phyloP scores from a whole-genome alignment of 345 rosid genomes.

The Eucalyptus erythrocorys region DNA sequence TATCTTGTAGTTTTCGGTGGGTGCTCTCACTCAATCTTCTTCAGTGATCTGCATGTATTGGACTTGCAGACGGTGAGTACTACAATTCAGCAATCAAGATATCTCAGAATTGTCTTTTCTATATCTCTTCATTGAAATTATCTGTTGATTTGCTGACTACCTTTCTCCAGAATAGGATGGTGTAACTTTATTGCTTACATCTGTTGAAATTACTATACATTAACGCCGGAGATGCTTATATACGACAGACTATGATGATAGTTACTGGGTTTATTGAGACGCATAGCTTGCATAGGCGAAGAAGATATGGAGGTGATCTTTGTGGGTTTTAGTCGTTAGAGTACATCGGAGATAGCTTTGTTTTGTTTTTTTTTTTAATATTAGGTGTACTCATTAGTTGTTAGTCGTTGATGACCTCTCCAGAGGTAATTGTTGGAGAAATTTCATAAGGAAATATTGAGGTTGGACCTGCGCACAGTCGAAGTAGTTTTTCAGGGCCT shows the following conservation, averaged over 20 bases:
- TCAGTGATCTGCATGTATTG: slow-evolving; percentile 82
- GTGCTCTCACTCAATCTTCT: slow-evolving; percentile 91
- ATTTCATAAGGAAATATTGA: background rate
- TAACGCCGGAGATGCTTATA: background rate
- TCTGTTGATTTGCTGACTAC: background rate
- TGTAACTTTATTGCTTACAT: background rate
- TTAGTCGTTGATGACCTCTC: background rate
- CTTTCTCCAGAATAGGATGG: background rate
- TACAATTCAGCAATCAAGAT: background rate
- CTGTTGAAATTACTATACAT: background rate
- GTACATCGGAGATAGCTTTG: background rate
- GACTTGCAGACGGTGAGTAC: slow-evolving; percentile 78
- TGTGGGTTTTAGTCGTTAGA: background rate
- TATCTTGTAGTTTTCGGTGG: slow-evolving; percentile 94
- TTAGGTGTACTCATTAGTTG: background rate
- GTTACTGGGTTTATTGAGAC: background rate
- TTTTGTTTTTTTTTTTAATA: background rate
- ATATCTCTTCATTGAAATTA: background rate
- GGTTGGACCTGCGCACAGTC: background rate
- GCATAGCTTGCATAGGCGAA: background rate
- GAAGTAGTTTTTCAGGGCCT: background rate
- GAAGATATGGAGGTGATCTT: background rate
- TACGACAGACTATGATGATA: background rate
- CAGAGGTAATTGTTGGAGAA: background rate
- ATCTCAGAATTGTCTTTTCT: background rate